Evolutionary conservation across 192 early-diverging fungal species (phyloP).

Genomic region (Polychytrium aggregatum): DNA sequence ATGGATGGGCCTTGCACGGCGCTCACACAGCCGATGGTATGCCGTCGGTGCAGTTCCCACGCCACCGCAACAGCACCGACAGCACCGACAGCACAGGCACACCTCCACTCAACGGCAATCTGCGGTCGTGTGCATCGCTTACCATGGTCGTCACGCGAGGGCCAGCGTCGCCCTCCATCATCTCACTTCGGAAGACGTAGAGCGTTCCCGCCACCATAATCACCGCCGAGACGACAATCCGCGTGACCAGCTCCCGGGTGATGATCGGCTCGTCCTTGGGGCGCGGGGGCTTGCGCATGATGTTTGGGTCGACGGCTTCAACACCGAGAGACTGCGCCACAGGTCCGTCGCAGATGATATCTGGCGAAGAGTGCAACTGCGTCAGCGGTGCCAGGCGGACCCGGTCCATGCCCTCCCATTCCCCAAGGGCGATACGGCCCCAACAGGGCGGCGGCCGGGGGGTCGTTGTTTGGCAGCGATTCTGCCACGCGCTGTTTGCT

Average conservation of each 20-base stretch:
- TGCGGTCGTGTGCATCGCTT: slow-evolving; percentile 10
- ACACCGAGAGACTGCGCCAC: slow-evolving; percentile 96
- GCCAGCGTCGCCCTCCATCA: slow-evolving; percentile 60
- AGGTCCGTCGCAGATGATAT: slow-evolving; percentile 97
- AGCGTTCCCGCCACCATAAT: slow-evolving; percentile 80
- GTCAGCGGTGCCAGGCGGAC: too few relatives aligned
- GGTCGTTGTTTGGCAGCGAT: too few relatives aligned
- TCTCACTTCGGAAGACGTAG: slow-evolving; percentile 64
- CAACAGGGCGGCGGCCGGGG: too few relatives aligned
- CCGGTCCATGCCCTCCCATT: too few relatives aligned
- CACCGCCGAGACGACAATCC: slow-evolving; percentile 67
- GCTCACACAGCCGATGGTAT: too few relatives aligned
- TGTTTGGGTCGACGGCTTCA: slow-evolving; percentile 82
- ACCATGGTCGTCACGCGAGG: slow-evolving; percentile 85
- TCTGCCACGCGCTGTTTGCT: too few relatives aligned
- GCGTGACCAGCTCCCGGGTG: slow-evolving; percentile 52
- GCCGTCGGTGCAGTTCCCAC: too few relatives aligned
- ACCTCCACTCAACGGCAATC: not conserved
- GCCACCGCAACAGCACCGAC: too few relatives aligned
- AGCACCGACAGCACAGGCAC: too few relatives aligned
- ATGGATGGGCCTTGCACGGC: too few relatives aligned
- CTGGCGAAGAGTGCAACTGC: too few relatives aligned
- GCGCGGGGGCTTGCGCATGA: slow-evolving; percentile 80
- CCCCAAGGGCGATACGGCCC: too few relatives aligned
- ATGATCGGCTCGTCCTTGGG: slow-evolving; percentile 69